phyloP scores from a whole-genome alignment of 139 green algal species.

The Coelastrella sp. region DNA sequence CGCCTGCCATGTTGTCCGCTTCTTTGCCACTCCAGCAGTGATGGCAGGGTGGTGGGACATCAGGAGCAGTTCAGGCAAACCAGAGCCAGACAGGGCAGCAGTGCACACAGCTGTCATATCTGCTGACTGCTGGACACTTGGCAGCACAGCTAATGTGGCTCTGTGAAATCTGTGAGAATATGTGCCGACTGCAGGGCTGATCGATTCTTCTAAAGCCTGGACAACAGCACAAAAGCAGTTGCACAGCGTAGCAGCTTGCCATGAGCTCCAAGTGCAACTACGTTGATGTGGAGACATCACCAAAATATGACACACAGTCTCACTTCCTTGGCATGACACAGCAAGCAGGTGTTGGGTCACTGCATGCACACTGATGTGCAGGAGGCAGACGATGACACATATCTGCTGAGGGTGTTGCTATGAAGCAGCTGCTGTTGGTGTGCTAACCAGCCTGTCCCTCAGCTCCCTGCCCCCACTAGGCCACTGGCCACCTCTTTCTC shows the following conservation, averaged over 20 bases:
- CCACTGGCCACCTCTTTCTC: background rate
- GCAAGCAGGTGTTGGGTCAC: too few relatives aligned
- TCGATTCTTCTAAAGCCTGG: conserved; percentile 14
- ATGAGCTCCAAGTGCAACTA: too few relatives aligned
- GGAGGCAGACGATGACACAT: too few relatives aligned
- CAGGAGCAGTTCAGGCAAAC: conserved; percentile 64
- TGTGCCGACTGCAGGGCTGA: conserved; percentile 22
- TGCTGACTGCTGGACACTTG: background rate
- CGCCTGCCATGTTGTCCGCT: conserved; percentile 23
- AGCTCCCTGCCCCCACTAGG: too few relatives aligned
- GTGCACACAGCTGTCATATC: background rate
- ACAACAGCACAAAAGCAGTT: background rate
- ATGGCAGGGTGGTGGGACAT: conserved; percentile 77
- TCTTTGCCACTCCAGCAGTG: conserved; percentile 21
- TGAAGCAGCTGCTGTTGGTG: too few relatives aligned
- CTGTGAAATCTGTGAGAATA: conserved; percentile 26
- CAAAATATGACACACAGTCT: too few relatives aligned
- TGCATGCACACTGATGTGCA: too few relatives aligned
- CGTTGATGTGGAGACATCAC: too few relatives aligned
- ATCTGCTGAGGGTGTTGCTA: too few relatives aligned
- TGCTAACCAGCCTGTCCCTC: too few relatives aligned
- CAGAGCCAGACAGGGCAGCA: background rate
- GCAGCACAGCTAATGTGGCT: conserved; percentile 27
- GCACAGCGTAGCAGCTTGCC: too few relatives aligned
- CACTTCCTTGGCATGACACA: too few relatives aligned